Percentiles rank a stretch among this genome's conserved stretches.
These are phyloP conservation scores for Vachellia pachyceras DNA, from an alignment of 306 rosid species.

Conservation along the genomic window DNA sequence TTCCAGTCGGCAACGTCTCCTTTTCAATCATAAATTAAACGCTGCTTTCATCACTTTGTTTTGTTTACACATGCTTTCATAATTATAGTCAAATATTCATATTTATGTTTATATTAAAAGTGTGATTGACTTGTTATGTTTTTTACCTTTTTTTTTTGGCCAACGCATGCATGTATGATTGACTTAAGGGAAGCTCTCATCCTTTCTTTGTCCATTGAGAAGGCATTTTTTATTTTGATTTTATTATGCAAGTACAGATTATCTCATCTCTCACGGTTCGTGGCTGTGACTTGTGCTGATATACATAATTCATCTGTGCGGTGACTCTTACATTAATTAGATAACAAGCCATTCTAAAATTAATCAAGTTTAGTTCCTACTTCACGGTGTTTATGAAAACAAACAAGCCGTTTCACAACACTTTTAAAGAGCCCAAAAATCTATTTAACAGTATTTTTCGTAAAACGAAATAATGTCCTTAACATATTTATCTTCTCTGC, in stretches of 20 bases:
- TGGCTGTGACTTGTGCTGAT: background rate
- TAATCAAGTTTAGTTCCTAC: background rate
- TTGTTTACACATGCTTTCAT: background rate
- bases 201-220: background rate
- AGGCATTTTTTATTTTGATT: background rate
- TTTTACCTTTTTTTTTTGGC: no score
- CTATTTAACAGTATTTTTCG: no score
- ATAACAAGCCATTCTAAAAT: background rate
- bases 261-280: background rate
- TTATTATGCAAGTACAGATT: background rate
- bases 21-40: background rate
- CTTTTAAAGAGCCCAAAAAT: no score
- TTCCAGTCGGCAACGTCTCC: constrained; percentile 32
- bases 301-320: background rate
- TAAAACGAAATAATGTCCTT: no score
- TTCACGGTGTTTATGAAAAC: background rate
- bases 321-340: background rate
- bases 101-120: background rate
- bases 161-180: background rate
- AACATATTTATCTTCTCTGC: no score
- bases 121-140: background rate
- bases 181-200: background rate
- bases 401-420: no score
- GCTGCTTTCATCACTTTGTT: constrained; percentile 7
- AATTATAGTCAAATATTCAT: background rate